Conservation (phyloP, 305 asterid species). For the Ajuga reptans region DNA sequence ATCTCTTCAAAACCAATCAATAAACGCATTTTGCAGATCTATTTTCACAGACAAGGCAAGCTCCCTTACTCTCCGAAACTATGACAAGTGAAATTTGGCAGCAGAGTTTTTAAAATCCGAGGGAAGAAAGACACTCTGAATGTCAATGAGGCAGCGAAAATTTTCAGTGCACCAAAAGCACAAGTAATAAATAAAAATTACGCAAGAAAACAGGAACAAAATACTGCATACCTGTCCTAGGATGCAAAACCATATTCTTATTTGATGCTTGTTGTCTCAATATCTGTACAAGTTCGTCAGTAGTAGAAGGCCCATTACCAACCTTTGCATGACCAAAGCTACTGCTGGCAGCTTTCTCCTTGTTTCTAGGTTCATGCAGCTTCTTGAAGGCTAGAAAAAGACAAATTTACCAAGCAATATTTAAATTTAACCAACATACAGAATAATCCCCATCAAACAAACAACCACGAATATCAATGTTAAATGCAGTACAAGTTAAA, state of each 20-base stretch:
- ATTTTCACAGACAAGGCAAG: neutral
- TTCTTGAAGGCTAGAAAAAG: conserved; percentile 32
- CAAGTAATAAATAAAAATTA: neutral
- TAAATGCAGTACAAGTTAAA: neutral
- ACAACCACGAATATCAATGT: neutral
- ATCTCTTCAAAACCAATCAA: neutral
- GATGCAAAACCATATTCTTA: conserved; percentile 31
- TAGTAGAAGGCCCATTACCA: conserved; percentile 33
- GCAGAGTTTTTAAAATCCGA: neutral
- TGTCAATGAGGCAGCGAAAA: neutral
- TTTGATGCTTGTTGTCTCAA: conserved; percentile 60
- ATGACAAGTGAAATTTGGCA: neutral
- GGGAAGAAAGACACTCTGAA: neutral
- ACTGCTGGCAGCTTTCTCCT: conserved; percentile 35
- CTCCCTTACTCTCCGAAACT: neutral
- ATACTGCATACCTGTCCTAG: conserved; percentile 24
- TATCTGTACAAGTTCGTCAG: conserved; percentile 53
- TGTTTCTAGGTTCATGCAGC: conserved; percentile 33
- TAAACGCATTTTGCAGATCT: neutral
- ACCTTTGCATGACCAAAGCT: conserved; percentile 25
- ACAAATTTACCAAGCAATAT: neutral
- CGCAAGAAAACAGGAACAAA: neutral
- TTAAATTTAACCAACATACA: neutral
- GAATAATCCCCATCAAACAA: neutral
- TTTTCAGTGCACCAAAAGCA: conserved; percentile 3